Base-by-base conservation (phyloP, 2,329 filamentous ascomycete species). In the Sclerotinia glacialis region DNA sequence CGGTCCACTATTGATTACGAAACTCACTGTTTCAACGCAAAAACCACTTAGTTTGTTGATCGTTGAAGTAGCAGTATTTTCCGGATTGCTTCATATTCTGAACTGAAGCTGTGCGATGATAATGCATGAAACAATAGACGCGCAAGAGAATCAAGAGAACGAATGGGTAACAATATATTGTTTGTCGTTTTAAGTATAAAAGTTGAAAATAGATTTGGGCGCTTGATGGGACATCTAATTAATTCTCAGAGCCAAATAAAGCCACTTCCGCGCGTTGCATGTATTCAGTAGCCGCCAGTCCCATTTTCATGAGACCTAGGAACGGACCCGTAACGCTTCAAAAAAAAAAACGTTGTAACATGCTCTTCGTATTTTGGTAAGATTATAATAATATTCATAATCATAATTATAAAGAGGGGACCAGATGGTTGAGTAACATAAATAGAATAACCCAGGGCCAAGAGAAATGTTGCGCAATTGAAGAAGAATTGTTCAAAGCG, bases 141-240 rank as follows among this genome's bases (percentile, higher is more conserved):
- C 44, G 44, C 44, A 37, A 60, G 46, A 37, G 58, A 49, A 49
- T 26, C 42, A 34, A 59, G 28, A 31, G 18, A n/a, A 34, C 8
- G 42, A 34, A 40, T 40, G 37, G 12, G 21, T 60, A 47, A 23
- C 18, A n/a, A 47, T 59, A 34, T 34, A 26, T 34, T 18, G 21
- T 26, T 37, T 9, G 44, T 12, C 28, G 42, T 60, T 60, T 60
- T 23, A 60, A 49, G 26, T n/a, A 11, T n/a, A n/a, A n/a, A n/a
- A n/a, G n/a, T n/a, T 37, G 23, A 65, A 65, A 65, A 65, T 65
- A 65, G 64, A 60, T 26, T 23, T 8, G 18, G 46, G 54, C 64
- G 64, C 54, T 65, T 65, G 53, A 65, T 52, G 46, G 54, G 44
- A 60, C 64, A 34, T 21, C 21, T 34, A n/a, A 18, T 18, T n/a